Evolutionary conservation across 306 rosid genomes (phyloP), one percentile per base, ranked within the genome.

Genomic region (Neltuma alba): DNA sequence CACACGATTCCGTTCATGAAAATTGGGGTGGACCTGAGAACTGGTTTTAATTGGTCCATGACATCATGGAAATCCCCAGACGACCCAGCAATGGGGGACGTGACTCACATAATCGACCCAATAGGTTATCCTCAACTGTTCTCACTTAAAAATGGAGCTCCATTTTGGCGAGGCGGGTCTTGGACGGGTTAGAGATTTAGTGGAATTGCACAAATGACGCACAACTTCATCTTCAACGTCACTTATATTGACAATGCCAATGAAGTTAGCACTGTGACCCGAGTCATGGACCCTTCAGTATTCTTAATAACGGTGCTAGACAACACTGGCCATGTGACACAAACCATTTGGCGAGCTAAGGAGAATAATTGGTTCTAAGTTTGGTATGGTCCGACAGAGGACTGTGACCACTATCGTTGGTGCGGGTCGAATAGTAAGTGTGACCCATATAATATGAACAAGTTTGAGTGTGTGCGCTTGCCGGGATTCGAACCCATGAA

Each of bases 401-500:
- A 86, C 16, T 86, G 89, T 23, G 89, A 86, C 11, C 9, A 11
- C 12, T 86, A 61, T 38, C 47, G 60, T 0, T 48, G 60, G 48
- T 86, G 89, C 66, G 89, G 89, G 37, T 70, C 84, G 62, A 86
- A 86, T 33, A 23, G 86, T 18, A 76, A 79, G 9, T 86, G 89
- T 3, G 75, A 86, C 75, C 86, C 84, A 15, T 86, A 86, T 61
- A 54, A 71, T 6, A 67, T 27, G 8, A 82, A 82, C 0, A 79
- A 45, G 55, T 48, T 48, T 48, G 21, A 48, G 55, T 48, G 55
- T 7, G 55, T 48, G 55, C 18, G 55, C 55, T 60, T 86, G 9
- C 89, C 89, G 0, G 89, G 89, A 25, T 86, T 66, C 4, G 80
- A 76, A 42, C 84, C 89, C 2, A 86, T 13, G 65, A 83, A 76